phyloP scores from a whole-genome alignment of 2,329 filamentous ascomycete species.

The Aspergillus unguis region DNA sequence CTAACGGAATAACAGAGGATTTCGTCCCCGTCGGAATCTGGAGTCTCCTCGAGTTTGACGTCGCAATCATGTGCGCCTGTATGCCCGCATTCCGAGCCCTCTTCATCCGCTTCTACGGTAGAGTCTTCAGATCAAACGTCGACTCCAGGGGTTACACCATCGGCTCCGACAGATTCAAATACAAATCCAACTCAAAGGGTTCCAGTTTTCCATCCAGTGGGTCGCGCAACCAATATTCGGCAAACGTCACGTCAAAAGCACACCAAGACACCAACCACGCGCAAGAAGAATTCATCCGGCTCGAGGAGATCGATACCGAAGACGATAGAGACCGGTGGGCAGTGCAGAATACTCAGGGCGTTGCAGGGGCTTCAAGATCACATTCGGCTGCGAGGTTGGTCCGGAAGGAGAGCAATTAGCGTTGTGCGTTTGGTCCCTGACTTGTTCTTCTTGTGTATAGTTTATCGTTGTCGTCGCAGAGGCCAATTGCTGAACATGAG shows the following conservation, averaged over 20 bases:
- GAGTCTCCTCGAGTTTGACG: slow-evolving; percentile 5
- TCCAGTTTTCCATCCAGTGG: background rate
- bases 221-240: background rate
- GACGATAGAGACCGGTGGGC: background rate
- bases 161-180: background rate
- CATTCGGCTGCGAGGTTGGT: background rate
- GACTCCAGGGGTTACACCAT: background rate
- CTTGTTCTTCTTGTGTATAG: too few species aligned
- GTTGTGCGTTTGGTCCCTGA: background rate
- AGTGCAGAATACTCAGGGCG: background rate
- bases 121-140: background rate
- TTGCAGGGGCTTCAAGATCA: background rate
- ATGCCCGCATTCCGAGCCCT: slow-evolving; percentile 4
- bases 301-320: background rate
- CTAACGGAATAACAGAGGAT: background rate
- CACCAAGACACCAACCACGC: background rate
- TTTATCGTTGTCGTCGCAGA: too few species aligned
- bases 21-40: slow-evolving; percentile 10
- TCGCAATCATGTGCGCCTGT: slow-evolving; percentile 7
- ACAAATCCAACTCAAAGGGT: background rate
- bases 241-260: background rate
- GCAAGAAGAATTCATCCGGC: background rate
- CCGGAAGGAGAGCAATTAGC: background rate
- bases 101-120: background rate
- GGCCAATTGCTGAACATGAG: too few species aligned